A percentile compares a stretch with the other conserved stretches of the same genome.
These are phyloP conservation scores for Rhodamnia rubescens DNA, from an alignment of 345 rosid species.

Conservation along the genomic window DNA sequence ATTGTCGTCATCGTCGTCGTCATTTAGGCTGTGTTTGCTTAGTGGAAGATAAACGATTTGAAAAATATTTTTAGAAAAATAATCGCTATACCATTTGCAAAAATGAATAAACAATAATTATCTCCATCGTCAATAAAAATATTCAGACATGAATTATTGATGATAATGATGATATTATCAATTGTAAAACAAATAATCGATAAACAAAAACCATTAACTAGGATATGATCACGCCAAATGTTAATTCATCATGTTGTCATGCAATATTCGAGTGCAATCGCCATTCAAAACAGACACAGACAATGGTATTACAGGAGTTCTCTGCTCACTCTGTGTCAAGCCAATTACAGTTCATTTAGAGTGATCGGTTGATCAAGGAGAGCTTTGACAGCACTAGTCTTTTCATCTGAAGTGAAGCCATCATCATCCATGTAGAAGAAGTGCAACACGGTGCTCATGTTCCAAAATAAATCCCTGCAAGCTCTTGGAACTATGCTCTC, in stretches of 20 bases:
- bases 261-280: neutral
- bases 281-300: neutral
- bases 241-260: neutral
- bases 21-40: no score
- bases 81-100: rapidly evolving
- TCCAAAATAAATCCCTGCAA: conserved; percentile 71
- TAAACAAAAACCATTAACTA: neutral
- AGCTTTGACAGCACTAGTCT: conserved; percentile 33
- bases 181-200: neutral
- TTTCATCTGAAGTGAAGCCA: conserved; percentile 54
- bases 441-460: conserved; percentile 63
- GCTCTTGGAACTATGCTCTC: conserved; percentile 48
- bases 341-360: neutral
- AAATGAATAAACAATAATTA: neutral
- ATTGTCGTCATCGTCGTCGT: no score
- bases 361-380: conserved; percentile 35
- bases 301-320: neutral
- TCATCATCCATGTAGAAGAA: conserved; percentile 63
- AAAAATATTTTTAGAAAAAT: rapidly evolving
- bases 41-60: neutral
- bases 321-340: neutral
- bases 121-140: rapidly evolving
- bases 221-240: neutral
- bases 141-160: neutral
- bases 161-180: neutral